Conservation (phyloP, 169 alveolate genomes). For the Cytauxzoon felis region DNA sequence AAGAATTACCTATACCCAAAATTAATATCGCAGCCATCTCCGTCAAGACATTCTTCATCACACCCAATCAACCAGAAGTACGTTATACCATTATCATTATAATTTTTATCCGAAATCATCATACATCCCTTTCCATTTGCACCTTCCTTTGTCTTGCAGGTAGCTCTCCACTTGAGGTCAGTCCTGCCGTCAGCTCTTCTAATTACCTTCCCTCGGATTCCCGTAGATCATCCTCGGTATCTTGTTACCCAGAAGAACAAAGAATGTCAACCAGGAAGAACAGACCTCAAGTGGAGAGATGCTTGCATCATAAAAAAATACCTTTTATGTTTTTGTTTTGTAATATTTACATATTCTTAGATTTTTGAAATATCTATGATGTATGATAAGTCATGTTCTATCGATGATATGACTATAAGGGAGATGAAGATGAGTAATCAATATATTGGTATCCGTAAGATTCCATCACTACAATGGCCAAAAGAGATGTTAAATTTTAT, state of each 20-base stretch:
- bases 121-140: no score
- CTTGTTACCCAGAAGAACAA: no score
- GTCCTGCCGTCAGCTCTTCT: no score
- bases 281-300: no score
- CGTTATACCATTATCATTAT: background rate
- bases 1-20: slow-evolving; percentile 42
- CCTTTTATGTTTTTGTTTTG: no score
- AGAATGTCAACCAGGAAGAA: no score
- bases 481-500: slow-evolving; percentile 22
- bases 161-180: no score
- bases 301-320: no score
- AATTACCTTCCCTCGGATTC: no score
- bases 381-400: slow-evolving; percentile 13
- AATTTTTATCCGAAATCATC: background rate
- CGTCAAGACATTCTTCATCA: slow-evolving; percentile 43
- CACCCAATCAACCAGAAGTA: slow-evolving; percentile 59
- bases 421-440: slow-evolving; percentile 24
- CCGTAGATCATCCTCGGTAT: no score
- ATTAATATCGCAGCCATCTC: slow-evolving; percentile 45
- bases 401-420: slow-evolving; percentile 31
- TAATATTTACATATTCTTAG: no score
- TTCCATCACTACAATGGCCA: slow-evolving; percentile 43
- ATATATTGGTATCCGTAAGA: slow-evolving; percentile 46
- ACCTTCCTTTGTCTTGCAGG: no score
- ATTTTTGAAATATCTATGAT: slow-evolving; percentile 38